Evolutionary conservation across 2,329 filamentous ascomycete species (phyloP).

Genomic region (Trichoderma gracile): DNA sequence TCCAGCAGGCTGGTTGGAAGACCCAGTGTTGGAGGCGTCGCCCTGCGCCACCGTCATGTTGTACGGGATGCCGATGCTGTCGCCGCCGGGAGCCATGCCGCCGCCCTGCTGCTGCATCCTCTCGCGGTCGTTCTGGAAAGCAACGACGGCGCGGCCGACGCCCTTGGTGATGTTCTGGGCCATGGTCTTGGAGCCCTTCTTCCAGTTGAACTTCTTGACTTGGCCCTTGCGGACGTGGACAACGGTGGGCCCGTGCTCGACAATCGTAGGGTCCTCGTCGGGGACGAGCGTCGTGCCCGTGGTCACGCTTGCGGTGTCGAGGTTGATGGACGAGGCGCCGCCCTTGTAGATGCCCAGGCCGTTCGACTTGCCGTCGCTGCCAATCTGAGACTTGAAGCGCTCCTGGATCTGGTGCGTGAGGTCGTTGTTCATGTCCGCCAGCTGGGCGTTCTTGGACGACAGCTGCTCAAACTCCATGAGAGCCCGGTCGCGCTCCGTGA

Average conservation of each 20-base stretch:
- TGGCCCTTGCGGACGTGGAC: conserved; percentile 94
- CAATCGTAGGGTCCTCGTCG: conserved; percentile 65
- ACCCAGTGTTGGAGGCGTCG: conserved; percentile 46
- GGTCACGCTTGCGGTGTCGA: conserved; percentile 55
- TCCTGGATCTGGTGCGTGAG: conserved; percentile 92
- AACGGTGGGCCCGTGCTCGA: conserved; percentile 81
- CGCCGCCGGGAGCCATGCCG: conserved; percentile 48
- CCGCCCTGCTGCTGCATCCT: conserved; percentile 50
- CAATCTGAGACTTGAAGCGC: conserved; percentile 79
- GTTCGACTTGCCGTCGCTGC: conserved; percentile 51
- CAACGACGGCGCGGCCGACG: conserved; percentile 86
- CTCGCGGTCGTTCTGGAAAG: conserved; percentile 63
- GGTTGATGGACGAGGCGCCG: conserved; percentile 52
- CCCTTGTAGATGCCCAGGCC: conserved; percentile 61
- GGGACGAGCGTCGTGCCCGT: conserved; percentile 61
- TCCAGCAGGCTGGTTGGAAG: conserved; percentile 37
- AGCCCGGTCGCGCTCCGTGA: conserved; percentile 86
- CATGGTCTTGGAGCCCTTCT: conserved; percentile 91
- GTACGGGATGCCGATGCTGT: conserved; percentile 70
- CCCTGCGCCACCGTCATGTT: conserved; percentile 63
- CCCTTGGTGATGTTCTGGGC: conserved; percentile 94
- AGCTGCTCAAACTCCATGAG: conserved; percentile 95
- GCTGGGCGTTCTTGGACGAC: conserved; percentile 89
- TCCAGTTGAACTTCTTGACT: conserved; percentile 97
- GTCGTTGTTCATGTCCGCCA: conserved; percentile 94